phyloP scores from a whole-genome alignment of 1,284 basidiomycete species.

The Irpex lacteus region DNA sequence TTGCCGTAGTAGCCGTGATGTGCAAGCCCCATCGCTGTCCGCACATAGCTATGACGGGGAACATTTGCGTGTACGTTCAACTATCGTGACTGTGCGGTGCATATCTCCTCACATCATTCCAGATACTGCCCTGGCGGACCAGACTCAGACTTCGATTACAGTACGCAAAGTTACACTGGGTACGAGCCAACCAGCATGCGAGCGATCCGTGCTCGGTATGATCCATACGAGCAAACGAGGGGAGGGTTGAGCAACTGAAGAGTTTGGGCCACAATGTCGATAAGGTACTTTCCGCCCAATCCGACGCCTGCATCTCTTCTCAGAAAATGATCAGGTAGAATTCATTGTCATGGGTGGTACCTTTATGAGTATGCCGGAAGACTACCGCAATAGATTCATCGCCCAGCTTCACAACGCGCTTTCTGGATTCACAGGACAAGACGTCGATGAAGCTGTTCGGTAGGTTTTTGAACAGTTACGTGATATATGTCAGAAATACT shows the following conservation, averaged over 20 bases:
- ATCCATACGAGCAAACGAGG: slow-evolving; percentile 97
- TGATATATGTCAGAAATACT: neutral
- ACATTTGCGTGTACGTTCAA: slow-evolving; percentile 88
- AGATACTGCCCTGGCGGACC: slow-evolving; percentile 99
- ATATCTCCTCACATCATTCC: slow-evolving; percentile 1
- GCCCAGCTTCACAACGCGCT: slow-evolving; percentile 97
- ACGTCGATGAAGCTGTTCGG: slow-evolving; percentile 97
- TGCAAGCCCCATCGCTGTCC: slow-evolving; percentile 99
- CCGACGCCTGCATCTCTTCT: neutral
- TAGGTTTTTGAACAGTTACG: slow-evolving; percentile 29
- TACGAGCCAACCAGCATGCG: slow-evolving; percentile 99
- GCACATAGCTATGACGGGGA: slow-evolving; percentile 99
- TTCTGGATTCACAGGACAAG: slow-evolving; percentile 89
- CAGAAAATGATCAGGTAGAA: slow-evolving; percentile 64
- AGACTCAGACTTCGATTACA: slow-evolving; percentile 99
- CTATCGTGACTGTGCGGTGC: slow-evolving; percentile 2
- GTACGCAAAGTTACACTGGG: slow-evolving; percentile 96
- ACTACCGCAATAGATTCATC: slow-evolving; percentile 91
- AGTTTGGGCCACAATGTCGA: slow-evolving; percentile 95
- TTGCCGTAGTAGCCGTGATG: slow-evolving; percentile 99
- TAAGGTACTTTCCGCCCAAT: slow-evolving; percentile 60
- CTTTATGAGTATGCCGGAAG: slow-evolving; percentile 99
- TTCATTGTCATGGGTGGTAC: slow-evolving; percentile 99
- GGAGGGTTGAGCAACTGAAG: slow-evolving; percentile 93
- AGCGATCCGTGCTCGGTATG: slow-evolving; percentile 96